Evolutionary conservation across 495 filamentous ascomycete species (phyloP), one percentile per base, ranked within the genome.

Genomic region (Cercophora samala): DNA sequence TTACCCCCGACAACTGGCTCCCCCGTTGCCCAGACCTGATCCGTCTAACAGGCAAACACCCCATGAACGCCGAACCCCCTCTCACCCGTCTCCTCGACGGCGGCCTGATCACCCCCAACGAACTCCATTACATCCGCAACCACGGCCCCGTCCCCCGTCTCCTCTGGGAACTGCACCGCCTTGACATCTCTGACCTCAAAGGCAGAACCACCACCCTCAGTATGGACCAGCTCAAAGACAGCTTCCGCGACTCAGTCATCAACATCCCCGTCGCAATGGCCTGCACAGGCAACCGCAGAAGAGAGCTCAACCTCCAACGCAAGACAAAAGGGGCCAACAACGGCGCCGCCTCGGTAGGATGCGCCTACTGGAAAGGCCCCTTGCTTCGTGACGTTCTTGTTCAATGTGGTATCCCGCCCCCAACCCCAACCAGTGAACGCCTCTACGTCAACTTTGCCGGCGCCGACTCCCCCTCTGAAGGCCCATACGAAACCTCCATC

Each of bases 1-100:
- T 67, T 37, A 67, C 68, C 3, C 68, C 65, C 15, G 65, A 70
- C 68, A 70, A 68, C 61, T 70, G 68, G 68, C 62, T 68, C 3
- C 68, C 68, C 6, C 62, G 65, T 32, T 67, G 56, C 26, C 58
- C 62, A 2, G 58, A 61, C 22, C 29, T 70, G 0, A 68, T 68
- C 29, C 68, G 68, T 0, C 56, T 64, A 23, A 67, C 62, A 15
- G 65, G 62, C 9, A 70, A 68, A 3, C 68, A 70, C 53, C 65
- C 68, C 51, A 64, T 70, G 58, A 68, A 70, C 24, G 65, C 58
- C 9, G 68, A 70, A 9, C 68, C 68, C 2, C 2, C 68, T 0
- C 42, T 70, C 21, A 17, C 55, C 0, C 55, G 58, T 1, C 65
- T 70, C 17, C 62, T 64, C 24, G 55, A 60, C 1, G 58, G 65